These are phyloP conservation scores for Heterobasidion occidentale DNA, from an alignment of 1,284 basidiomycete species.

Conservation along the genomic window DNA sequence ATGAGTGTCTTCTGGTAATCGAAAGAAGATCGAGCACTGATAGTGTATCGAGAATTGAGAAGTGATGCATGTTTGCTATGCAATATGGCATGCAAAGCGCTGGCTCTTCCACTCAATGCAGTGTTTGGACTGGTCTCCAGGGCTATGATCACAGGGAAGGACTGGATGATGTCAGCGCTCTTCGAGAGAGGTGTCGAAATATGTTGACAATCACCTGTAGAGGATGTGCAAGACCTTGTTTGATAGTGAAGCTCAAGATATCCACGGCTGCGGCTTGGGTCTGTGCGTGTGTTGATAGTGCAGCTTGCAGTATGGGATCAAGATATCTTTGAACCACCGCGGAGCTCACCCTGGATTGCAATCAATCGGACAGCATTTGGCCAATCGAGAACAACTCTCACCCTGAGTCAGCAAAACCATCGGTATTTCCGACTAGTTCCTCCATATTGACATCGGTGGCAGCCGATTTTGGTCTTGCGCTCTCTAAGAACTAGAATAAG, in stretches of 20 bases:
- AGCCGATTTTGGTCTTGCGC: constrained; percentile 34
- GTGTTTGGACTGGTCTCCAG: constrained; percentile 77
- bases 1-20: constrained; percentile 70
- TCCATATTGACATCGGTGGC: constrained; percentile 73
- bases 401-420: constrained; percentile 94
- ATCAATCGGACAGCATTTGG: neutral
- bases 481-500: neutral
- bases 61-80: constrained; percentile 88
- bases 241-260: constrained; percentile 86
- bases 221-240: constrained; percentile 93
- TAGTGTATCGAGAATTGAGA: constrained; percentile 77
- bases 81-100: constrained; percentile 73
- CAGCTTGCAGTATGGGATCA: constrained; percentile 73
- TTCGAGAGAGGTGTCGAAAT: neutral
- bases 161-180: constrained; percentile 36
- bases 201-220: constrained; percentile 50
- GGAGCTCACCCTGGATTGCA: constrained; percentile 70
- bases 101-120: constrained; percentile 66
- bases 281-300: constrained; percentile 59
- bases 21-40: constrained; percentile 75
- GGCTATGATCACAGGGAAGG: constrained; percentile 88
- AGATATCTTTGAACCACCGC: constrained; percentile 92
- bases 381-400: constrained; percentile 27
- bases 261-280: constrained; percentile 86
- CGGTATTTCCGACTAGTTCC: constrained; percentile 90